Conservation (phyloP, 805 yeast species). For the Yamadazyma ubonensis region DNA sequence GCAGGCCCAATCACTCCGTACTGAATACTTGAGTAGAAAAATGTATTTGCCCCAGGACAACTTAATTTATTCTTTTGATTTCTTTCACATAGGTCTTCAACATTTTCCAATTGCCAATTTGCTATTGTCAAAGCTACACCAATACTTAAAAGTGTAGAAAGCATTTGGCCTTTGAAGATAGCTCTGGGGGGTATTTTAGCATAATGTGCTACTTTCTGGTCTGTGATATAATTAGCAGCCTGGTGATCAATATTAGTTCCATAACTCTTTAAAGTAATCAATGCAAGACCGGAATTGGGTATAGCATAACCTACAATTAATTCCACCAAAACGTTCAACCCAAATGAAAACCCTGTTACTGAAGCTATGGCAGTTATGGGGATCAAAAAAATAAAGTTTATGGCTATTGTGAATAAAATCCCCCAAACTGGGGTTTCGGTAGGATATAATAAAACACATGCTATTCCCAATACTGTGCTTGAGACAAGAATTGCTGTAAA, state of each 20-base stretch:
- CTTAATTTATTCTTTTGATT: constrained; percentile 35
- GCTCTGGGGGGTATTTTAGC: constrained; percentile 62
- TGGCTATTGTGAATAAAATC: constrained; percentile 53
- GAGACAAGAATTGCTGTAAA: constrained; percentile 46
- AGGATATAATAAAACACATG: constrained; percentile 46
- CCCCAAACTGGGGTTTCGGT: constrained; percentile 66
- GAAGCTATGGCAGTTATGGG: constrained; percentile 65
- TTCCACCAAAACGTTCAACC: constrained; percentile 62
- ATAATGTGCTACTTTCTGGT: constrained; percentile 52
- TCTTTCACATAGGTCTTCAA: constrained; percentile 35
- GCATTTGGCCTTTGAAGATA: constrained; percentile 48
- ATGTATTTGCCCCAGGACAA: constrained; percentile 49
- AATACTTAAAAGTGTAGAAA: constrained; percentile 36
- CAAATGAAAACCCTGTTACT: constrained; percentile 58
- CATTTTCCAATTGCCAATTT: constrained; percentile 40
- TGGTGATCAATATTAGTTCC: constrained; percentile 61
- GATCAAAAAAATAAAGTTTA: constrained; percentile 53
- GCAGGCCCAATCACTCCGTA: constrained; percentile 62
- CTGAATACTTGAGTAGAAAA: constrained; percentile 50
- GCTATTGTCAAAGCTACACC: constrained; percentile 34
- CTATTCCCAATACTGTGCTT: constrained; percentile 44
- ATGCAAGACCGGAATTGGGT: constrained; percentile 60
- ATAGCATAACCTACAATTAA: constrained; percentile 62
- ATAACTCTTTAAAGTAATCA: constrained; percentile 47
- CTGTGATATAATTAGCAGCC: constrained; percentile 55